Conservation (phyloP, 768 basidiomycete species). For the Russula sp. region DNA sequence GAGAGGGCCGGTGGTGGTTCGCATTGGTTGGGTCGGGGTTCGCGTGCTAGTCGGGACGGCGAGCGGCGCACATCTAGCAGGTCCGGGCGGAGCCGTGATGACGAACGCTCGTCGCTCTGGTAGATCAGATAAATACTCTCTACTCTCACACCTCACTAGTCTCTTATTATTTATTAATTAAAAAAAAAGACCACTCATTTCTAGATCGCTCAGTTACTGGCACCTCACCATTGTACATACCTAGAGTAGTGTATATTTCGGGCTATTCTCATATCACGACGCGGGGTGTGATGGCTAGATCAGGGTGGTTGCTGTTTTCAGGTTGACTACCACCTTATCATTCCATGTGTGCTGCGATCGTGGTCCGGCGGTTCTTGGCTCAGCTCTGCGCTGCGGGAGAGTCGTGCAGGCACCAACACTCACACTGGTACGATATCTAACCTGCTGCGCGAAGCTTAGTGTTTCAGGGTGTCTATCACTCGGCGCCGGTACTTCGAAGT, state of each 20-base stretch:
- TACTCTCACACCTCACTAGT: not conserved
- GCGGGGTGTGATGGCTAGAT: not conserved
- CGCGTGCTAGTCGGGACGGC: not conserved
- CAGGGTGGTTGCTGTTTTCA: not conserved
- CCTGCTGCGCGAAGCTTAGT: too few relatives aligned
- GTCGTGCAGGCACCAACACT: too few relatives aligned
- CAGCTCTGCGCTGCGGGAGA: too few relatives aligned
- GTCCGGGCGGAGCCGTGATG: not conserved
- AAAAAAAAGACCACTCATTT: not conserved
- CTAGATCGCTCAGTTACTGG: constrained; percentile 9
- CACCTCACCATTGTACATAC: not conserved
- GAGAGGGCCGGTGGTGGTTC: not conserved
- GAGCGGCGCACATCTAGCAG: not conserved
- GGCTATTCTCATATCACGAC: not conserved
- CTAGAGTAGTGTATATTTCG: not conserved
- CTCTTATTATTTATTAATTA: too few relatives aligned
- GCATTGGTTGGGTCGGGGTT: not conserved
- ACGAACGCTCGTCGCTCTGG: not conserved
- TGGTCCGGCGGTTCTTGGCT: too few relatives aligned
- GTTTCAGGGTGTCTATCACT: too few relatives aligned
- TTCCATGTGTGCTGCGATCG: not conserved
- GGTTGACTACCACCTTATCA: too few relatives aligned
- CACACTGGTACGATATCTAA: too few relatives aligned
- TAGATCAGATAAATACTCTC: not conserved
- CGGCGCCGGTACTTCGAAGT: too few relatives aligned